phyloP scores from a whole-genome alignment of 2,329 filamentous ascomycete genomes.

The Ceratocystis smalleyi region DNA sequence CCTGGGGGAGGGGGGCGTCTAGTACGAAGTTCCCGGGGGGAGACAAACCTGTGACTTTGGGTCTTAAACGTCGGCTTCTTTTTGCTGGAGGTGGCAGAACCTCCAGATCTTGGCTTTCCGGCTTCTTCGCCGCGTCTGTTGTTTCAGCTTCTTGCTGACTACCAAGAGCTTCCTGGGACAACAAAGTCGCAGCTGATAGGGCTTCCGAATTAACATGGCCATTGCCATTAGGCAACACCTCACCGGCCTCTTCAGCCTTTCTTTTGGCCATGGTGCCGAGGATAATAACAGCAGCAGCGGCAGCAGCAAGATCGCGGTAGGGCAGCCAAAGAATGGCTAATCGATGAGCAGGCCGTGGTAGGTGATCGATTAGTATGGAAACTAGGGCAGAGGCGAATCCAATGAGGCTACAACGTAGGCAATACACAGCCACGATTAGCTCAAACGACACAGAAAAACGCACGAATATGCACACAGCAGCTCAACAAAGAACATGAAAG shows the following conservation, averaged over 20 bases:
- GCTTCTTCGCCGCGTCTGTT: neutral
- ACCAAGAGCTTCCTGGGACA: neutral
- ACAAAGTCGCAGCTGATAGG: neutral
- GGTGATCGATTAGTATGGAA: too few species aligned
- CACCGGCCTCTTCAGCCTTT: neutral
- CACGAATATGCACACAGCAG: too few species aligned
- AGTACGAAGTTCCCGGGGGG: neutral
- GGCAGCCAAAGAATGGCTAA: neutral
- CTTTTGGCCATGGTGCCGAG: neutral
- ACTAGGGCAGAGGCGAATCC: too few species aligned
- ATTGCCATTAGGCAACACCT: neutral
- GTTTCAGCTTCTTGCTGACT: neutral
- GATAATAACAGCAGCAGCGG: neutral
- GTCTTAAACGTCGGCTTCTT: neutral
- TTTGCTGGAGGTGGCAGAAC: neutral
- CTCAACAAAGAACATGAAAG: neutral
- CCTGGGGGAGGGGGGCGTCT: neutral
- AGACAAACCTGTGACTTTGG: neutral
- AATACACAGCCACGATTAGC: neutral
- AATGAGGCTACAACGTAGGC: too few species aligned
- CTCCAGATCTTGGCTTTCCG: neutral
- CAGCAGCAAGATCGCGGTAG: neutral
- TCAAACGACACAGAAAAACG: neutral
- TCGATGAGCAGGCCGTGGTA: too few species aligned
- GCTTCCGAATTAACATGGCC: neutral